Base-by-base conservation (phyloP, 257 asterid genomes). In the Solanum pimpinellifolium region DNA sequence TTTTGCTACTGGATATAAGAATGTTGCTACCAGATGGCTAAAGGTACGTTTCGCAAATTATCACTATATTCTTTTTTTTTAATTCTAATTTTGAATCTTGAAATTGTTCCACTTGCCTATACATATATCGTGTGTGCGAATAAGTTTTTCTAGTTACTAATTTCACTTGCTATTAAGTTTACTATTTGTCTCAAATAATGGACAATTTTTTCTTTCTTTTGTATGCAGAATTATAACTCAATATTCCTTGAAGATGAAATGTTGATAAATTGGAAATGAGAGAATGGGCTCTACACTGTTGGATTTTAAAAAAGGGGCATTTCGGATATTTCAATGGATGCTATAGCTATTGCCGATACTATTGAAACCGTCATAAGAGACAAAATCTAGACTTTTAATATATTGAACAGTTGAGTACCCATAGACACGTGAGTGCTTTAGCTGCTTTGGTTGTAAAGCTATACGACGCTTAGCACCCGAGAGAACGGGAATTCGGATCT, bases 1-100 rank as follows among this genome's bases (percentile, higher is more conserved):
- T 49, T 91, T 94, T 73, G 94, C 95, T 52, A 93, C 96, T 3
- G 94, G 95, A 25, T 95, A 89, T 72, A 90, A 33, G 65, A 93
- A 93, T 90, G 89, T 91, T 2, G 96, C 92, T 42, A 47, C 47
- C 4, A 88, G 74, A 80, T 93, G 93, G 95, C 91, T 93, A 13
- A 82, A 90, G 93, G 94, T 68, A 68, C 4, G 5, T 68, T 5
- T 68, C 29, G 39, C 11, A 13, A 68, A 68, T 68, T 27, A 13
- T 68, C 74, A 66, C 15, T 29, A 27, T 11, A 1, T 25, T 66
- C 18, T 25, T 12, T 66, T 12, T 12, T 11, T 5, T 25, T 5
- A 13, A 47, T 14, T 69, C 6, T 14, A 27, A 70, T 15, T 15
- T 70, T 70, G 42, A 70, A 5, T 29, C 41, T 29, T 69, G 76